Evolutionary conservation across 495 filamentous ascomycete species (phyloP).

Genomic region (Xylaria nigripes): DNA sequence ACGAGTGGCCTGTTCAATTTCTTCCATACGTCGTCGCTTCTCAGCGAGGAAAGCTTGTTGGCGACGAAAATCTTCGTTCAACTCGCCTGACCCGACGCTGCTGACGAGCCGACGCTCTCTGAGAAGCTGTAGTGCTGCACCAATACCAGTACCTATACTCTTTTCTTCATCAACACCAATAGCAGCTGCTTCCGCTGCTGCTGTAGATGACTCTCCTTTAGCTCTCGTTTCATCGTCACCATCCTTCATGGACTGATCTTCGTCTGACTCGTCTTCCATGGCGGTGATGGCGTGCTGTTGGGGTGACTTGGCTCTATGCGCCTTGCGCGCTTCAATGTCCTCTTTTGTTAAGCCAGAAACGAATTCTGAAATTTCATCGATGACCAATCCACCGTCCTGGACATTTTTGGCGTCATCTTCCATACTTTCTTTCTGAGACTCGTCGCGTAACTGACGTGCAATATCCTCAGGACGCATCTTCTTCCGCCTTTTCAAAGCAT

Average conservation of each 20-base stretch:
- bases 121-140: constrained; percentile 71
- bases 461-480: constrained; percentile 75
- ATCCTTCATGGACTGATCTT: constrained; percentile 36
- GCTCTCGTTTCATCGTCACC: constrained; percentile 48
- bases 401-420: constrained; percentile 38
- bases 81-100: constrained; percentile 48
- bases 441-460: constrained; percentile 71
- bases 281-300: constrained; percentile 32
- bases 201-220: constrained; percentile 42
- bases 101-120: constrained; percentile 74
- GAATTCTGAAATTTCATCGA: constrained; percentile 93
- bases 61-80: constrained; percentile 63
- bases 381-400: constrained; percentile 67
- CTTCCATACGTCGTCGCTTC: constrained; percentile 62
- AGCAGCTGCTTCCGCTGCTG: constrained; percentile 46
- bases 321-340: constrained; percentile 57
- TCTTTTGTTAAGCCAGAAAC: constrained; percentile 71
- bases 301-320: constrained; percentile 33
- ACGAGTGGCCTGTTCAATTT: constrained; percentile 70
- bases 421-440: constrained; percentile 48
- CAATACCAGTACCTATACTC: constrained; percentile 67
- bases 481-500: constrained; percentile 85
- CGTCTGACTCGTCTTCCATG: constrained; percentile 44
- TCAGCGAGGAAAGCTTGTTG: constrained; percentile 75
- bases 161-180: constrained; percentile 83